Base-by-base conservation (phyloP, 2,329 filamentous ascomycete species). In the Aschersonia sp. region DNA sequence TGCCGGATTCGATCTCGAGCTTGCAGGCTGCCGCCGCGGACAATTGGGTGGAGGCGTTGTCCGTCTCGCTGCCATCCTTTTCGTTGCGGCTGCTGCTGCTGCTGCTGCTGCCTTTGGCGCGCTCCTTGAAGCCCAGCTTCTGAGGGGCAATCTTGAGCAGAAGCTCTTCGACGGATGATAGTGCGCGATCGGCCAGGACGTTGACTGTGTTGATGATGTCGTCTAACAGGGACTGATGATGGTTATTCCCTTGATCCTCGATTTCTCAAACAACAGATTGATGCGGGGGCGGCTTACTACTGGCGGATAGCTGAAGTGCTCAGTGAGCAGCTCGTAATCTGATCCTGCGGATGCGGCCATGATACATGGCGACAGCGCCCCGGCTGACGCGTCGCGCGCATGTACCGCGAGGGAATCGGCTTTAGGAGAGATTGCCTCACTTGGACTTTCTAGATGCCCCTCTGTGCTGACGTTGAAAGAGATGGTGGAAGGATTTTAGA, bases 151-250 rank as follows among this genome's bases (percentile, higher is more conserved):
- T 82, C 45, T 76, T 75, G 45, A 87, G 72, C 22, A 98, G 79
- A 1, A 87, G 86, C 48, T 80, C 78, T 65, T 97, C 92, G 54
- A 97, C 81, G 51, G 84, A 87, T 58, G 87, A 86, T 58, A 95
- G 81, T 47, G 87, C 89, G 63, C 84, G 84, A 66, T 94, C 92
- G 58, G 92, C 84, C 58, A 95, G 78, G 59, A 90, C 86, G 70
- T 97, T 98, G 64, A 95, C 81, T 48, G 84, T 85, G 71, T 97
- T 95, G 70, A 97, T 95, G 57, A 97, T 89, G 67, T 97, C 90
- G 77, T 98, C 92, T 59, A 98, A 84, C 41, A 98, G 79, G 51
- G 85, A 85, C 89, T 95, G 37, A 29, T n/a, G 42, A 6, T 12
- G 10, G 31, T 32, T n/a, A 7, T 8, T 30, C 31, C 6, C n/a